phyloP scores from a whole-genome alignment of 2,329 filamentous ascomycete genomes.

The Hysterium pulicare region DNA sequence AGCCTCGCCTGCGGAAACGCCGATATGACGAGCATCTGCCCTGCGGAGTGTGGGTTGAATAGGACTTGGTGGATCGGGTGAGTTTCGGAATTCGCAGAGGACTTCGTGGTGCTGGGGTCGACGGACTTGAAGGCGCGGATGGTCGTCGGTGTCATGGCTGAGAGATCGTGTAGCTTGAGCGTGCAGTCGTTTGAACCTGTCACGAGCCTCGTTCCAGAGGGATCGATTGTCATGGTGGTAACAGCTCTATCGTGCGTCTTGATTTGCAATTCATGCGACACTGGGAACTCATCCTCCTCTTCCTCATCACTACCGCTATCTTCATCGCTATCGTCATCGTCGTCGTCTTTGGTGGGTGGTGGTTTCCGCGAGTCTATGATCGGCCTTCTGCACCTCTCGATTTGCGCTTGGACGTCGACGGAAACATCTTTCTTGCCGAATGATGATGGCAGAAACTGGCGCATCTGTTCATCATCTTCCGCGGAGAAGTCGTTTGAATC shows the following conservation, averaged over 20 bases:
- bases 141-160: constrained; percentile 92
- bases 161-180: constrained; percentile 91
- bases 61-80: constrained; percentile 83
- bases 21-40: constrained; percentile 79
- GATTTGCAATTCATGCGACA: constrained; percentile 87
- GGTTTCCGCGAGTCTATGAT: constrained; percentile 38
- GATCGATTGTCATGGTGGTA: constrained; percentile 79
- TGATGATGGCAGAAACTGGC: constrained; percentile 72
- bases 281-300: constrained; percentile 79
- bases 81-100: constrained; percentile 68
- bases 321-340: constrained; percentile 29
- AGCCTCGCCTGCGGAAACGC: constrained; percentile 89
- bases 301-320: constrained; percentile 57
- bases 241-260: constrained; percentile 89
- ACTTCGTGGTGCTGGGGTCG: constrained; percentile 78
- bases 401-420: constrained; percentile 73
- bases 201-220: constrained; percentile 77
- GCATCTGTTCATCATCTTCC: constrained; percentile 63
- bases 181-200: constrained; percentile 91
- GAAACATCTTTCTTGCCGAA: constrained; percentile 81
- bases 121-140: constrained; percentile 90
- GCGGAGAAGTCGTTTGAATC: constrained; percentile 25
- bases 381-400: constrained; percentile 70
- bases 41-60: constrained; percentile 79
- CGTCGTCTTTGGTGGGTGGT: constrained; percentile 21